Evolutionary conservation across 192 early-diverging fungal genomes (phyloP), one percentile per base, ranked within the genome.

Genomic region (Rhizoclosmatium globosum): DNA sequence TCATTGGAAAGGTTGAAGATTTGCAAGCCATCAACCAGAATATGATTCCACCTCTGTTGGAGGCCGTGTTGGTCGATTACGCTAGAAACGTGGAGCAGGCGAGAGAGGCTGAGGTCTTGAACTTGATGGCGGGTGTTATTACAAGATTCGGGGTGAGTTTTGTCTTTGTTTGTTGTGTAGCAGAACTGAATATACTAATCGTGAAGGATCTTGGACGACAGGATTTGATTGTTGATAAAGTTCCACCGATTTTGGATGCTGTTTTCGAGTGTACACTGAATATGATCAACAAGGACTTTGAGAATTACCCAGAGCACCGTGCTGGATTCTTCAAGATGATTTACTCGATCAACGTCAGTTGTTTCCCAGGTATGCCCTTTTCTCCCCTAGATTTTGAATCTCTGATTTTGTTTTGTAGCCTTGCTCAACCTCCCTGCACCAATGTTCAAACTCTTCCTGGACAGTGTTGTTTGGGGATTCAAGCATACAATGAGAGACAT

Each of bases 211-310:
- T 71, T 21, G 21, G 60, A n/a, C 3, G 45, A 21, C 74, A 94
- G 90, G 84, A 85, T 38, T 81, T 94, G 76, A 90, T 99, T 83
- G 92, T 92, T 2, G 93, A 95, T 74, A 92, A 93, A 81, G 91
- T 99, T 64, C 92, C 92, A 15, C 80, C 87, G 46, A 95, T 99
- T 78, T 87, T 99, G 60, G 94, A 96, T 71, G 94, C 94, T 1
- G 94, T 98, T 61, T 99, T 99, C 78, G 96, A 97, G 82, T 93
- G 93, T 80, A 99, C 98, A 0, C 84, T 99, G 82, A 94, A 94
- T 86, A 99, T 99, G 98, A 99, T 99, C 84, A 99, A 95, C 90
- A 97, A 98, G 85, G 95, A 99, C 87, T 97, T 98, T 88, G 89
- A 95, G 38, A 96, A 97, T 80, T 97, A 92, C 84, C 98, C 98